A percentile compares a stretch with the other conserved stretches of the same genome.
These are phyloP conservation scores for Leishmania turanica DNA, from an alignment of 208 protist species.

Conservation along the genomic window DNA sequence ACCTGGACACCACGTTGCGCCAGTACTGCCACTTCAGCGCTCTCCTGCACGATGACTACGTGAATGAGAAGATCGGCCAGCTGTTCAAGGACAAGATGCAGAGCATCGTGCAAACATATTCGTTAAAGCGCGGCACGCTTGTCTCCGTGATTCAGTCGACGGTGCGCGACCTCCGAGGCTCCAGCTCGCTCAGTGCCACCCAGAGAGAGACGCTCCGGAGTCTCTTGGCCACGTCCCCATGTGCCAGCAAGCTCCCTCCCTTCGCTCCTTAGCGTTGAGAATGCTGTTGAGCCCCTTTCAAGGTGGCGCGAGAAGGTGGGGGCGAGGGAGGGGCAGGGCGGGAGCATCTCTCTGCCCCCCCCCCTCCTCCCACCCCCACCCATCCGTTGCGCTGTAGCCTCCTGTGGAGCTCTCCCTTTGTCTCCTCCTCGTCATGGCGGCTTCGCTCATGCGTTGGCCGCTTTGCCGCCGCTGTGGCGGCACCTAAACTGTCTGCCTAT, in stretches of 20 bases:
- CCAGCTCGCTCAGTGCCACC: background rate
- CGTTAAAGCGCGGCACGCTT: background rate
- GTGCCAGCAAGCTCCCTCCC: background rate
- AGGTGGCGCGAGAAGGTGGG: background rate
- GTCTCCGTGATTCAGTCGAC: background rate
- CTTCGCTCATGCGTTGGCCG: background rate
- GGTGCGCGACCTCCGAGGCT: background rate
- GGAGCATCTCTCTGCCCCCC: background rate
- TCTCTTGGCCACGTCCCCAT: background rate
- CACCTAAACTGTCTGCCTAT: background rate
- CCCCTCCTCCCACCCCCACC: background rate
- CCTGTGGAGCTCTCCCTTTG: background rate
- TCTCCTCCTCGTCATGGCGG: background rate
- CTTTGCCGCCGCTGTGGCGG: background rate
- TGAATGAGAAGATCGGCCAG: slow-evolving; percentile 5
- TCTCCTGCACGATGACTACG: slow-evolving; percentile 19
- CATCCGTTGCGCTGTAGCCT: background rate
- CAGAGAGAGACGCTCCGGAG: background rate
- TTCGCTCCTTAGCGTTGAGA: background rate
- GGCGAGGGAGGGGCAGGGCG: background rate
- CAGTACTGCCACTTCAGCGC: slow-evolving; percentile 29
- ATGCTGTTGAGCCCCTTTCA: background rate
- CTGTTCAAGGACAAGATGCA: slow-evolving; percentile 9
- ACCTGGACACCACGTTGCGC: slow-evolving; percentile 23
- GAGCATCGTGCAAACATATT: background rate